phyloP scores from a whole-genome alignment of 495 filamentous ascomycete genomes.

The Penicillium daleae region DNA sequence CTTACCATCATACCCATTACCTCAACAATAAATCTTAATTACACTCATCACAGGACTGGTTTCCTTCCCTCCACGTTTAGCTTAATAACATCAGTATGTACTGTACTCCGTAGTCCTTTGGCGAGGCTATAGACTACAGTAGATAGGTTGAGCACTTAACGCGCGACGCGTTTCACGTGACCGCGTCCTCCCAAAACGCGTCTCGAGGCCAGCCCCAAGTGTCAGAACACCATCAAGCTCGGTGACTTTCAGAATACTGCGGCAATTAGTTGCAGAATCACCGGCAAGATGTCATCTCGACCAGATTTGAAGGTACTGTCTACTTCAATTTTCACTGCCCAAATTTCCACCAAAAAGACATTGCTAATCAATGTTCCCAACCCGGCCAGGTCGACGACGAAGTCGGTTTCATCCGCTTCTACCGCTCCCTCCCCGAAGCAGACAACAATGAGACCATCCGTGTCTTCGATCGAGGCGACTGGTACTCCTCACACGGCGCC shows the following conservation, averaged over 20 bases:
- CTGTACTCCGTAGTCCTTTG: no score
- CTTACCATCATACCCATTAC: conserved; percentile 21
- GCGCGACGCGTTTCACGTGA: conserved; percentile 48
- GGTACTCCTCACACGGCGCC: conserved; percentile 89
- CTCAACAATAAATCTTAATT: conserved; percentile 22
- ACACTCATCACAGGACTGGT: conserved; percentile 4
- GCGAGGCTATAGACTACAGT: no score
- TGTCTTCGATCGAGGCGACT: conserved; percentile 93
- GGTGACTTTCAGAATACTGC: conserved; percentile 6
- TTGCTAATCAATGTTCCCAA: not conserved
- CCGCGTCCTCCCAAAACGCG: conserved; percentile 31
- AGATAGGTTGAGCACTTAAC: no score
- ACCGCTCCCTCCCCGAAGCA: conserved; percentile 72
- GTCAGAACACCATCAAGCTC: not conserved
- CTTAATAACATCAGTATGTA: not conserved
- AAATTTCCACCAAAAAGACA: not conserved
- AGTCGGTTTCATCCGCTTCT: conserved; percentile 93
- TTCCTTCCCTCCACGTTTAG: not conserved
- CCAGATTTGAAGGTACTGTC: conserved; percentile 80
- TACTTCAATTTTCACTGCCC: not conserved
- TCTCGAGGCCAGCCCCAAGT: conserved; percentile 13
- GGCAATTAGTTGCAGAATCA: conserved; percentile 15
- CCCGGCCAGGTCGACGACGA: conserved; percentile 88
- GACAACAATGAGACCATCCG: conserved; percentile 70
- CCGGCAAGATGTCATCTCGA: conserved; percentile 76